These are phyloP conservation scores for Phialocephala subalpina DNA, from an alignment of 2,329 filamentous ascomycete species.

Conservation along the genomic window DNA sequence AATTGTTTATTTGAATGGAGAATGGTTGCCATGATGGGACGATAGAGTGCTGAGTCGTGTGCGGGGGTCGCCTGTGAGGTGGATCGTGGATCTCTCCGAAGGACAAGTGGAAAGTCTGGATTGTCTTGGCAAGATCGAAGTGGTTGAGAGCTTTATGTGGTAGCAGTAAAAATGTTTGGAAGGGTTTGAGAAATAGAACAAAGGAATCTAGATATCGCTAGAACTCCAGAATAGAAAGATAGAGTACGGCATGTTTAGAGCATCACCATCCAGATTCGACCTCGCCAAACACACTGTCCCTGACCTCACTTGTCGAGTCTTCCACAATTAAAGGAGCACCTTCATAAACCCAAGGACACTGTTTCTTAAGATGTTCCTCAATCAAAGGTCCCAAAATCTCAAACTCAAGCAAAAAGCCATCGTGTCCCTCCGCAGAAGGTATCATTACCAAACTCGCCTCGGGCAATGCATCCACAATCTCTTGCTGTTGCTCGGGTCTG, in stretches of 20 bases:
- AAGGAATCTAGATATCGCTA: not conserved
- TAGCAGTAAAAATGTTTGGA: not conserved
- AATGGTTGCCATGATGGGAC: not conserved
- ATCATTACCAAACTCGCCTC: conserved; percentile 1
- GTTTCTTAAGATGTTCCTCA: not conserved
- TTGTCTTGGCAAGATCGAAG: not conserved
- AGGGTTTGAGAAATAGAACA: not conserved
- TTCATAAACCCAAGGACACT: conserved; percentile 7
- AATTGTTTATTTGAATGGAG: not conserved
- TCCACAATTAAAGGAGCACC: not conserved
- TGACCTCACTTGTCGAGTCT: not conserved
- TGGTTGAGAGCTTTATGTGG: not conserved
- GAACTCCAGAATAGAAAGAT: not conserved
- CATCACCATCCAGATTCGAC: conserved; percentile 6
- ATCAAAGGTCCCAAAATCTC: not conserved
- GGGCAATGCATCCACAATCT: conserved; percentile 1
- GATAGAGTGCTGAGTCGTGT: conserved; percentile 1
- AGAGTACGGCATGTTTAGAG: not conserved
- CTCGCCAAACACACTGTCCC: conserved; percentile 2
- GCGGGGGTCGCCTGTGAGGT: not conserved
- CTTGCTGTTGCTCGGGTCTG: conserved; percentile 1
- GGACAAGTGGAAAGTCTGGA: not conserved
- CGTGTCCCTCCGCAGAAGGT: not conserved
- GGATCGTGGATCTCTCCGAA: not conserved
- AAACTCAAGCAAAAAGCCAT: conserved; percentile 5